A percentile compares a stretch with the other conserved stretches of the same genome.
Conservation (phyloP, 768 basidiomycete genomes). For the Chlorophyllum brunneum region DNA sequence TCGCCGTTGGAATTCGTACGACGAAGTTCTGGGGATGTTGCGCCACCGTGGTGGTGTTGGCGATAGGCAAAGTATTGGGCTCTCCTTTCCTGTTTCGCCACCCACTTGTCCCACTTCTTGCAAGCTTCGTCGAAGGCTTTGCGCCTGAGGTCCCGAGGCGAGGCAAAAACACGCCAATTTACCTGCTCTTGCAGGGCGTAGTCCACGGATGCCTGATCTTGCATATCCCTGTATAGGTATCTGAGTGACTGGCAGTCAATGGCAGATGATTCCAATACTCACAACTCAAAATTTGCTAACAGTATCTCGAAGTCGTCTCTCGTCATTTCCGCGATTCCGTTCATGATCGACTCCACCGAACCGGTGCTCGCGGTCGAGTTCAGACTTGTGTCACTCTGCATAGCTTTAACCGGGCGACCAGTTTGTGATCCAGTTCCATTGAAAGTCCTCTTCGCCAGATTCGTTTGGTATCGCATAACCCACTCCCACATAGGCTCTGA, state of each 20-base stretch:
- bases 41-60: background rate
- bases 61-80: conserved; percentile 1
- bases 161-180: conserved; percentile 40
- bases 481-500: conserved; percentile 81
- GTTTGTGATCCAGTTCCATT: background rate
- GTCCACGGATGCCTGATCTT: conserved; percentile 49
- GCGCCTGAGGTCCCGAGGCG: conserved; percentile 43
- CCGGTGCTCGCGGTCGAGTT: conserved; percentile 13
- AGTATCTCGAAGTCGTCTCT: conserved; percentile 61
- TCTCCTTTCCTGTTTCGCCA: conserved; percentile 28
- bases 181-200: conserved; percentile 44
- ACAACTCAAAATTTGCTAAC: conserved; percentile 59
- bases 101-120: conserved; percentile 52
- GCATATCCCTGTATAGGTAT: conserved; percentile 52
- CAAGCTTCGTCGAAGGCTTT: conserved; percentile 56
- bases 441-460: conserved; percentile 12
- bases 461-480: conserved; percentile 48
- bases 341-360: conserved; percentile 25
- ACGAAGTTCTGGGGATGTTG: background rate
- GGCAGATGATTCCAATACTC: conserved; percentile 25
- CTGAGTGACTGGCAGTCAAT: background rate
- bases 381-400: conserved; percentile 14
- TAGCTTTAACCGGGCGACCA: background rate
- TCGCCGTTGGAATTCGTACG: conserved; percentile 1
- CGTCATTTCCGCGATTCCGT: conserved; percentile 44